Evolutionary conservation across 495 filamentous ascomycete species (phyloP), one percentile per base, ranked within the genome.

Genomic region (Cercophora samala): DNA sequence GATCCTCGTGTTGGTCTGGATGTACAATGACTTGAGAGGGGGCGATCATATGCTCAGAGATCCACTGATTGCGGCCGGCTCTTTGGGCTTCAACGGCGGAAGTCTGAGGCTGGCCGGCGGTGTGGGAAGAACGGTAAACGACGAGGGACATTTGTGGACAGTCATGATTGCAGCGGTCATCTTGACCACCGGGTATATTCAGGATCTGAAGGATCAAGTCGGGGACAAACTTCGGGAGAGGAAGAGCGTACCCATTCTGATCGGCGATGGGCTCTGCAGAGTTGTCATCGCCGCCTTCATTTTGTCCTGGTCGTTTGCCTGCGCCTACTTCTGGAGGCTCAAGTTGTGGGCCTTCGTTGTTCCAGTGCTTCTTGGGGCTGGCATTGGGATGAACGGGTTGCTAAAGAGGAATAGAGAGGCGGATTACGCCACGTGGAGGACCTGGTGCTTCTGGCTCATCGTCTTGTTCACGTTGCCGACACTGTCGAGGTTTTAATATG

Each of bases 11-110:
- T 63, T 85, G 5, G 80, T 70, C 0, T 87, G 78, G 74, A 67
- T 84, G 60, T 87, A 89, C 75, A 87, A 87, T 68, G 83, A 88
- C 64, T 73, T 85, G 4, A 64, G 73, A 9, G 83, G 81, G 0
- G 80, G 75, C 5, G 82, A 86, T 13, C 54, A 56, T 13, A 23
- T 56, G 54, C 22, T 56, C 19, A 21, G 54, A 18, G 78, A 87
- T 58, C n/a, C 77, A 0, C 73, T 87, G 58, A 87, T 79, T 59
- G 78, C 82, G 2, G 17, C 73, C 5, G 83, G 75, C 0, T 84
- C 79, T 58, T 64, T 68, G 6, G 66, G 72, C 58, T 81, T 74
- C 68, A 76, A 74, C 61, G 63, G 63, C 4, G 82, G 73, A 15
- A 66, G 75, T 6, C 67, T 78, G 5, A 63, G 69, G 15, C 62